Percentiles rank a stretch among this genome's conserved stretches.
Conservation (phyloP, 2,329 filamentous ascomycete genomes). For the Trichoderma sp. region DNA sequence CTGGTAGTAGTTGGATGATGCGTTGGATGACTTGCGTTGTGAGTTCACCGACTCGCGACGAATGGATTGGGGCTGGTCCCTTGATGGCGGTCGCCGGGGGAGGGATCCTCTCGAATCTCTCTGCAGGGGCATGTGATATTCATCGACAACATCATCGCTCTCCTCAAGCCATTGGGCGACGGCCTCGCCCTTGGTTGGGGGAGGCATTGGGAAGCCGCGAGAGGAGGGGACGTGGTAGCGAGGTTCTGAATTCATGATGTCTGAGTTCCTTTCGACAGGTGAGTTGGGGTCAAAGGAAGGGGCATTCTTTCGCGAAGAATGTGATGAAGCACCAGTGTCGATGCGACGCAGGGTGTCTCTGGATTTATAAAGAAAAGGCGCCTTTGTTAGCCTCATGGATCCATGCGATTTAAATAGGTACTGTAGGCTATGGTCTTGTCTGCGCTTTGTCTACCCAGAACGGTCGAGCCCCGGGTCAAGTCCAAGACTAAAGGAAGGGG, state of each 20-base stretch:
- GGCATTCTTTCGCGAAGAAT: neutral
- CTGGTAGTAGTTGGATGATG: constrained; percentile 18
- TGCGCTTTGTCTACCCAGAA: neutral
- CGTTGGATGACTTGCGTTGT: constrained; percentile 19
- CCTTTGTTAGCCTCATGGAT: constrained; percentile 1
- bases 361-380: neutral
- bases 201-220: constrained; percentile 14
- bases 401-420: neutral
- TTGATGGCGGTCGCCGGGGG: constrained; percentile 2
- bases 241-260: constrained; percentile 16
- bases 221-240: constrained; percentile 1
- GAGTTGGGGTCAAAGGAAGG: constrained; percentile 10
- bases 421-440: neutral
- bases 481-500: constrained; percentile 1
- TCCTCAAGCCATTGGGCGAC: constrained; percentile 18
- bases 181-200: constrained; percentile 11
- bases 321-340: neutral
- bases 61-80: constrained; percentile 8
- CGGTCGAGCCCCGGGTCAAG: constrained; percentile 10
- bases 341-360: constrained; percentile 18
- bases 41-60: constrained; percentile 14
- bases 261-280: constrained; percentile 1
- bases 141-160: constrained; percentile 14
- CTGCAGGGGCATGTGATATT: constrained; percentile 6
- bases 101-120: constrained; percentile 15